Conservation (phyloP, 805 yeast species). For the Candida orba region DNA sequence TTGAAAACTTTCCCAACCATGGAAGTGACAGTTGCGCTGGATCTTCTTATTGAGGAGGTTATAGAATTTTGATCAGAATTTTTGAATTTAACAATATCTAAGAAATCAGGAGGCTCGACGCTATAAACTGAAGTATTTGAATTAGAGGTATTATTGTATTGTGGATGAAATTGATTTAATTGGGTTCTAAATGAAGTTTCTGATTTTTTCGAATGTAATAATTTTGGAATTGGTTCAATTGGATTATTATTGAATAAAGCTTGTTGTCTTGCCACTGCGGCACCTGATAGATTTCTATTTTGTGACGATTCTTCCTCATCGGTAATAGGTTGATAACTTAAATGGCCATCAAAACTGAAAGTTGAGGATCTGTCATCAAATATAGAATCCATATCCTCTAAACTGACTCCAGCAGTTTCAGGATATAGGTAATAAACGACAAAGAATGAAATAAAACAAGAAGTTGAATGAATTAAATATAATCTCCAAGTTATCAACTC, state of each 20-base stretch:
- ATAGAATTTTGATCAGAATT: slow-evolving; percentile 21
- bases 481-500: slow-evolving; percentile 73
- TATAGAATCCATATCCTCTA: slow-evolving; percentile 88
- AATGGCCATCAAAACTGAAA: slow-evolving; percentile 15
- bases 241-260: slow-evolving; percentile 14
- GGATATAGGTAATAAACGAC: slow-evolving; percentile 73
- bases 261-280: slow-evolving; percentile 38
- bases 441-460: slow-evolving; percentile 66
- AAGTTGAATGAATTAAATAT: slow-evolving; percentile 73
- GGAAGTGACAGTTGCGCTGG: slow-evolving; percentile 35
- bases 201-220: slow-evolving; percentile 16
- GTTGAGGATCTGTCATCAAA: slow-evolving; percentile 60
- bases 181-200: slow-evolving; percentile 16
- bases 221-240: not conserved
- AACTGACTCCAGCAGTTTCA: slow-evolving; percentile 81
- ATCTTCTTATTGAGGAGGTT: slow-evolving; percentile 33
- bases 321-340: not conserved
- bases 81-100: slow-evolving; percentile 29
- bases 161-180: not conserved
- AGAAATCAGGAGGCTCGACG: slow-evolving; percentile 32
- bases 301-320: not conserved
- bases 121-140: slow-evolving; percentile 15
- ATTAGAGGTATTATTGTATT: slow-evolving; percentile 1
- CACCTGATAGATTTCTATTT: slow-evolving; percentile 27
- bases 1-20: slow-evolving; percentile 26